A percentile compares a stretch with the other conserved stretches of the same genome.
These are phyloP conservation scores for Malus sylvestris DNA, from an alignment of 306 rosid genomes.

Conservation along the genomic window DNA sequence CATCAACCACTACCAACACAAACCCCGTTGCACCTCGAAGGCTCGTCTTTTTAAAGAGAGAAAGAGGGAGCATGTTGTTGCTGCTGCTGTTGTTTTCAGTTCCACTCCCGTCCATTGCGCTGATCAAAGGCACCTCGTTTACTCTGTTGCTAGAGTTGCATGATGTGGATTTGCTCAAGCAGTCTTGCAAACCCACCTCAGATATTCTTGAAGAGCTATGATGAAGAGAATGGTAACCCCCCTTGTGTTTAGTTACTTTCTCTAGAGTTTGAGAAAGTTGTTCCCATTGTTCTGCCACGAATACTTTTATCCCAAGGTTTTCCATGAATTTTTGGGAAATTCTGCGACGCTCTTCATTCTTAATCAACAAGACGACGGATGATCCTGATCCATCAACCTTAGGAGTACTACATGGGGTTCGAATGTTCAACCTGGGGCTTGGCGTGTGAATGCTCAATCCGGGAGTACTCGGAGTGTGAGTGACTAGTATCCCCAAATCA, in stretches of 20 bases:
- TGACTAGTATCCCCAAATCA: not conserved
- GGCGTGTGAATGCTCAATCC: not conserved
- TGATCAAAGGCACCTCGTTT: slow-evolving; percentile 6
- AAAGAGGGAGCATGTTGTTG: slow-evolving; percentile 17
- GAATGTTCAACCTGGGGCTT: slow-evolving; percentile 27
- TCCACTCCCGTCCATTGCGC: slow-evolving; percentile 3
- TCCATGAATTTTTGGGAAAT: slow-evolving; percentile 29
- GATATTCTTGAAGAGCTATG: slow-evolving; percentile 19
- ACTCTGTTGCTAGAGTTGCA: not conserved
- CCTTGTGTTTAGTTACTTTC: slow-evolving; percentile 5
- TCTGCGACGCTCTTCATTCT: slow-evolving; percentile 15
- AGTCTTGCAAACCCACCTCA: slow-evolving; percentile 12
- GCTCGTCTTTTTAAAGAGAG: slow-evolving; percentile 18
- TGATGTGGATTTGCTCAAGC: slow-evolving; percentile 19
- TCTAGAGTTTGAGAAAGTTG: slow-evolving; percentile 20
- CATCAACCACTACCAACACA: slow-evolving; percentile 28
- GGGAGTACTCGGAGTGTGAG: not conserved
- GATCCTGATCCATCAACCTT: slow-evolving; percentile 46
- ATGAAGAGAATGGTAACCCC: not conserved
- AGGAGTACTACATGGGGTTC: slow-evolving; percentile 21
- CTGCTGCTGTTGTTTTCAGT: not conserved
- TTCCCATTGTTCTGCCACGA: slow-evolving; percentile 18
- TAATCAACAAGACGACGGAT: slow-evolving; percentile 25
- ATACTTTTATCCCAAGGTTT: slow-evolving; percentile 25
- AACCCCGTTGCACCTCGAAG: slow-evolving; percentile 13